Conservation (phyloP, 441 rosid species). For the Breynia disticha region DNA sequence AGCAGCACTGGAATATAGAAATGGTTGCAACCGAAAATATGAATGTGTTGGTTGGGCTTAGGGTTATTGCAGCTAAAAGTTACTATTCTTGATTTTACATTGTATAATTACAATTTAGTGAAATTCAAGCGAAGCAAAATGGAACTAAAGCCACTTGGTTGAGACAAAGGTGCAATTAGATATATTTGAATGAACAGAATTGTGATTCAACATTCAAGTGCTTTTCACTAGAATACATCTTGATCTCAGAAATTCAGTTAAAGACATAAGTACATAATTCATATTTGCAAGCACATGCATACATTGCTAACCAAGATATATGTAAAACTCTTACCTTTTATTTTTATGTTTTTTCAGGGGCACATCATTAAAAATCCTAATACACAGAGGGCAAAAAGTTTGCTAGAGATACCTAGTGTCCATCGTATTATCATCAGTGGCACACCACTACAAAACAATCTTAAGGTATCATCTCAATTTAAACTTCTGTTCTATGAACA, state of each 20-base stretch:
- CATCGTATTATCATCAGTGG: slow-evolving; percentile 90
- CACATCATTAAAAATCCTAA: slow-evolving; percentile 94
- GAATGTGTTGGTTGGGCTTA: no score
- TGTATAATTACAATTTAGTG: background rate
- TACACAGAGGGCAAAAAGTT: slow-evolving; percentile 96
- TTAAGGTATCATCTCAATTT: slow-evolving; percentile 50
- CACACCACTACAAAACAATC: slow-evolving; percentile 93
- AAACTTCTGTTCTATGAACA: background rate
- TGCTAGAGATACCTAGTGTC: slow-evolving; percentile 85
- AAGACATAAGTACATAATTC: no score
- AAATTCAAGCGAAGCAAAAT: background rate
- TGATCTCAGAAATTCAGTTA: no score
- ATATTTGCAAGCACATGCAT: no score
- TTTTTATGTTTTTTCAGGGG: slow-evolving; percentile 40
- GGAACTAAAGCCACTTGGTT: background rate
- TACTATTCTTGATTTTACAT: background rate
- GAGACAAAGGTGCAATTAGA: no score
- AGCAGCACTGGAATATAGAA: no score
- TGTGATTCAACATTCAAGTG: no score
- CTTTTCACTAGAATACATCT: no score
- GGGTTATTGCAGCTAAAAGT: background rate
- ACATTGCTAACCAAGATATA: no score
- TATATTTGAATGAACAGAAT: no score
- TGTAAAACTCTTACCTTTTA: slow-evolving; percentile 7
- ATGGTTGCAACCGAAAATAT: no score